These are phyloP conservation scores for Perkinsus olseni DNA, from an alignment of 169 alveolate species.

Conservation along the genomic window DNA sequence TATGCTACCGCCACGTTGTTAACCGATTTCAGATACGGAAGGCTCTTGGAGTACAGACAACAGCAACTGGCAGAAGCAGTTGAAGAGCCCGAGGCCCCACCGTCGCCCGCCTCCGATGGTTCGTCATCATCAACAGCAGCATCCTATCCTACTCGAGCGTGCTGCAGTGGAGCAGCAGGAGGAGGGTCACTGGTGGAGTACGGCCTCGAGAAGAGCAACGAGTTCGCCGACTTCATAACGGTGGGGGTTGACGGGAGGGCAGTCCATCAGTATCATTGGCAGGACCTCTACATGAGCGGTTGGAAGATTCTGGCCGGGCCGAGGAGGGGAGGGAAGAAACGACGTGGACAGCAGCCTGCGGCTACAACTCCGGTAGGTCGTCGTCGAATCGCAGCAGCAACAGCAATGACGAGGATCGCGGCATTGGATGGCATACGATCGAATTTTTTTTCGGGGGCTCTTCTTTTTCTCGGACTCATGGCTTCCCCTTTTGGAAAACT, in stretches of 20 bases:
- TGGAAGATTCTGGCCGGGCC: too few species aligned
- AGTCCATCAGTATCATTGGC: too few species aligned
- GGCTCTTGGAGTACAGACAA: neutral
- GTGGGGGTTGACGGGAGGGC: neutral
- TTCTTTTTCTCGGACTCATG: too few species aligned
- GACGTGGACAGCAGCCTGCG: too few species aligned
- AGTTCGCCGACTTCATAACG: neutral
- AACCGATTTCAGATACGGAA: neutral
- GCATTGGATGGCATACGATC: too few species aligned
- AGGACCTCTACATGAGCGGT: too few species aligned
- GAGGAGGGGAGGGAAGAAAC: too few species aligned
- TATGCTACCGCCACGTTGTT: neutral
- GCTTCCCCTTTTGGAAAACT: too few species aligned
- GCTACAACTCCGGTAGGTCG: too few species aligned
- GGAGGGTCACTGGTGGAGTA: neutral
- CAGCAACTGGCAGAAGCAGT: neutral
- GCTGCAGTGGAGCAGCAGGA: neutral
- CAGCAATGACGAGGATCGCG: too few species aligned
- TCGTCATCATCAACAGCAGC: neutral
- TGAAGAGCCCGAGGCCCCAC: neutral
- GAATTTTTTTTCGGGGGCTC: too few species aligned
- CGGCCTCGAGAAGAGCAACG: neutral
- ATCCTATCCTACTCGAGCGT: neutral
- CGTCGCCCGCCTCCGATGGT: neutral
- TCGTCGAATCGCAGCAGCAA: too few species aligned